Evolutionary conservation across 2,329 filamentous ascomycete genomes (phyloP), one percentile per base, ranked within the genome.

Genomic region (Zelopaecilomyces penicillatus): DNA sequence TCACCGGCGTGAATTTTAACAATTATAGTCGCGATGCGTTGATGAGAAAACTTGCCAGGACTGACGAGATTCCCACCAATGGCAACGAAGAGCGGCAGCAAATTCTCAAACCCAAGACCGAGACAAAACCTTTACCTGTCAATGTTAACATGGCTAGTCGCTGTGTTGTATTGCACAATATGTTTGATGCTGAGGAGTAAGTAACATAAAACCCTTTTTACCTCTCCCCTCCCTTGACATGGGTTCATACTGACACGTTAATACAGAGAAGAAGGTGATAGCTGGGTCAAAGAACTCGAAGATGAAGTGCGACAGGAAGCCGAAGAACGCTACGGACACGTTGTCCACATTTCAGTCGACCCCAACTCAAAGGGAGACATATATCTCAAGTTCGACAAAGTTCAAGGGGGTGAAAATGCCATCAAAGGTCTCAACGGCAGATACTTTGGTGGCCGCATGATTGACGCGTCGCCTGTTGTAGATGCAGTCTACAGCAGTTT

Each of bases 401-500:
- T 97, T 51, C 82, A 90, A 65, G 91, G 91, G 57, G 91, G 91
- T 63, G 88, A 96, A 69, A 97, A 96, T 64, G 93, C 93, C 58
- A 94, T 97, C 70, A 94, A 95, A 66, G 93, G 93, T 61, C 80
- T 98, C 51, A 97, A 98, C 67, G 93, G 93, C 61, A 84, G 93
- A 63, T 95, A 87, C 68, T 98, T 98, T 68, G 93, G 88, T 62
- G 87, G 87, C 59, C 81, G 83, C 60, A 88, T 87, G 74, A 95
- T 98, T 66, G 91, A 86, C 64, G 93, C 91, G 57, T 85, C 89
- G 53, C 93, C 90, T 65, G 88, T 98, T 70, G 91, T 97, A 66
- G 93, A 98, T 69, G 91, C 91, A 61, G 88, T 98, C 71, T 98
- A 97, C 81, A 93, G 87, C 80, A 94, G 86, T 76, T 80, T 95